Evolutionary conservation across 805 yeast species (phyloP).

Genomic region (Yamadazyma olivae): DNA sequence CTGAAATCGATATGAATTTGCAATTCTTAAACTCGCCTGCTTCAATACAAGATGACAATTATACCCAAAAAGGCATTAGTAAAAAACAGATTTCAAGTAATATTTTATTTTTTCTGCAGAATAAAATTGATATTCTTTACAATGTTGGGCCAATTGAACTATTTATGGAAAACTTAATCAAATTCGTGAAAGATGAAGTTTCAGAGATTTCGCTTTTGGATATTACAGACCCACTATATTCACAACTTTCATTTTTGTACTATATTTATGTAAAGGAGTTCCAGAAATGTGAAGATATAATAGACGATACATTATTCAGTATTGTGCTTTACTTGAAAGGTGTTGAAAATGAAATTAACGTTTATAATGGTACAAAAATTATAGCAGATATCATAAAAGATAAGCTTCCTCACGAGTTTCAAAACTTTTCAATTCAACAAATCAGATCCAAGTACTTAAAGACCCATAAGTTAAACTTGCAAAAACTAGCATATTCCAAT

Average conservation of each 20-base stretch:
- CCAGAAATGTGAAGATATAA: background rate
- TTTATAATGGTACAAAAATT: constrained; percentile 6
- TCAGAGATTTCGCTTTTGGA: background rate
- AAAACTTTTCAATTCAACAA: constrained; percentile 4
- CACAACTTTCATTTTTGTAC: constrained; percentile 8
- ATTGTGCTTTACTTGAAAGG: constrained; percentile 7
- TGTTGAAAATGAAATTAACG: background rate
- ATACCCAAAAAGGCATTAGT: constrained; percentile 6
- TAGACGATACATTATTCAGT: constrained; percentile 2
- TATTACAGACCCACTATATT: constrained; percentile 8
- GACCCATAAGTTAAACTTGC: constrained; percentile 6
- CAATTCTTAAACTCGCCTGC: constrained; percentile 1
- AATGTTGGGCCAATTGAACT: constrained; percentile 1
- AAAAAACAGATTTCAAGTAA: constrained; percentile 3
- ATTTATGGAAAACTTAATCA: constrained; percentile 5
- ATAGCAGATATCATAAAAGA: constrained; percentile 3
- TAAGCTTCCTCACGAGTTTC: constrained; percentile 4
- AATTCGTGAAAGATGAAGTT: constrained; percentile 3
- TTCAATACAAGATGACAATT: constrained; percentile 7
- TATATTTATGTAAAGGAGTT: constrained; percentile 6
- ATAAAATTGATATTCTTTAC: constrained; percentile 2
- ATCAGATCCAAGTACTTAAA: constrained; percentile 6
- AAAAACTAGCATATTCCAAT: constrained; percentile 9
- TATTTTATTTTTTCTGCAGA: background rate
- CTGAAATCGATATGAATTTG: constrained; percentile 5